Conservation (phyloP, 139 green algal genomes). For the Asterochloris erici region DNA sequence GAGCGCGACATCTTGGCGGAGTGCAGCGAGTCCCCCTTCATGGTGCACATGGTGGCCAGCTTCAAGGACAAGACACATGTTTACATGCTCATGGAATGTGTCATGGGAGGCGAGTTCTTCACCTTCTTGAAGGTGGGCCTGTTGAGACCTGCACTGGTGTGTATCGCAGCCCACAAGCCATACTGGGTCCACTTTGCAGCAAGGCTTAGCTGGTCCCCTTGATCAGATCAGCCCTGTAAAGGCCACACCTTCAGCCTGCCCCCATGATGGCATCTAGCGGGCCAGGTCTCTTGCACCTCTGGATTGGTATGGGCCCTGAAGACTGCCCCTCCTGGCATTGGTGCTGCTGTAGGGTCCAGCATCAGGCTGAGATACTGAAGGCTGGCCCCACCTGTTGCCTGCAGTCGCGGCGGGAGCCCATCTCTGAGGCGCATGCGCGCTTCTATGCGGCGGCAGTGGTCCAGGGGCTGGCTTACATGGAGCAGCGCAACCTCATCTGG, state of each 20-base stretch:
- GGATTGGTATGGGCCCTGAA: too few species aligned
- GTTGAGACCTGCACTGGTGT: neutral
- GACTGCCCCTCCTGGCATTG: too few species aligned
- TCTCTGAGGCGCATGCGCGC: conserved; percentile 72
- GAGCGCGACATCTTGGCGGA: conserved; percentile 74
- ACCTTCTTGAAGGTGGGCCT: conserved; percentile 67
- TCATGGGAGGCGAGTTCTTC: conserved; percentile 94
- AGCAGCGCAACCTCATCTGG: conserved; percentile 72
- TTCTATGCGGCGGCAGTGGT: conserved; percentile 89
- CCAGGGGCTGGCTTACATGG: conserved; percentile 81
- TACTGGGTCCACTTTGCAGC: neutral
- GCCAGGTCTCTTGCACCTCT: too few species aligned
- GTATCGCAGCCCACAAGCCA: neutral
- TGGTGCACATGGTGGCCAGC: conserved; percentile 74
- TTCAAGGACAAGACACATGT: conserved; percentile 56
- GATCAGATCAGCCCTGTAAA: neutral
- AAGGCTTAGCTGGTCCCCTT: neutral
- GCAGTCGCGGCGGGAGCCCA: conserved; percentile 48
- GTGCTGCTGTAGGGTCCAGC: too few species aligned
- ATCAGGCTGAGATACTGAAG: too few species aligned
- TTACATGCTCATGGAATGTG: conserved; percentile 90
- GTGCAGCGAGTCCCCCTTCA: conserved; percentile 71
- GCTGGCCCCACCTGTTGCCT: neutral
- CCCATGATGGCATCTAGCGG: neutral
- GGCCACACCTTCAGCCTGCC: neutral